Conservation (phyloP, 1,139 yeast genomes). For the Yamadazyma diddensiae region DNA sequence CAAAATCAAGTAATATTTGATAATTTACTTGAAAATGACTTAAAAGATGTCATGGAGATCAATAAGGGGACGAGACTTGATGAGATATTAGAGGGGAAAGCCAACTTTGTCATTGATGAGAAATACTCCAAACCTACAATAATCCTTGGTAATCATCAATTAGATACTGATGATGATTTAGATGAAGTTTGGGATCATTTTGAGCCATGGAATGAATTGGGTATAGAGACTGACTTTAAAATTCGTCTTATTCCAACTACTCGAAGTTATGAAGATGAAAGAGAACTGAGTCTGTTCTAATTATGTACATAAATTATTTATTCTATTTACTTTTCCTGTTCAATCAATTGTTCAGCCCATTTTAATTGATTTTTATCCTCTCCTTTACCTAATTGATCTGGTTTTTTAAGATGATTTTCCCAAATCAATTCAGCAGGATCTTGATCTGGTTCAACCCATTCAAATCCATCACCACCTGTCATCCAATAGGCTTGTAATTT, state of each 20-base stretch:
- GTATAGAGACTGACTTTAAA: conserved; percentile 42
- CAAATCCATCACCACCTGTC: conserved; percentile 70
- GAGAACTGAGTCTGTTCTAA: not conserved
- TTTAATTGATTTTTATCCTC: conserved; percentile 21
- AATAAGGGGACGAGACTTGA: conserved; percentile 40
- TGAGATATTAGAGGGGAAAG: conserved; percentile 34
- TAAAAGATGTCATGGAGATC: conserved; percentile 31
- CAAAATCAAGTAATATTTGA: conserved; percentile 20
- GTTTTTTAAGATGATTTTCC: conserved; percentile 36
- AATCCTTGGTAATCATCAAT: conserved; percentile 33
- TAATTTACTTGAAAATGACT: conserved; percentile 21
- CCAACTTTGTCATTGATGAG: conserved; percentile 18
- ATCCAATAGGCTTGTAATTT: conserved; percentile 76
- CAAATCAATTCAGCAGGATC: conserved; percentile 71
- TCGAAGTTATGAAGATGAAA: conserved; percentile 11
- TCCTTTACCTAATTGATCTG: conserved; percentile 15
- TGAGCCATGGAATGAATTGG: conserved; percentile 54
- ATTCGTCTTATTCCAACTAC: conserved; percentile 45
- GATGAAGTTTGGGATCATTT: conserved; percentile 46
- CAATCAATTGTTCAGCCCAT: conserved; percentile 38
- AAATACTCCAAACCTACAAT: conserved; percentile 35
- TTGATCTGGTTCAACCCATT: conserved; percentile 79
- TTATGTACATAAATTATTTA: not conserved
- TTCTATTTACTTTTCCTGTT: conserved; percentile 9
- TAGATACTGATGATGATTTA: conserved; percentile 41